Conservation (phyloP, 352 stramenopile species). For the Phytophthora sansomeana region DNA sequence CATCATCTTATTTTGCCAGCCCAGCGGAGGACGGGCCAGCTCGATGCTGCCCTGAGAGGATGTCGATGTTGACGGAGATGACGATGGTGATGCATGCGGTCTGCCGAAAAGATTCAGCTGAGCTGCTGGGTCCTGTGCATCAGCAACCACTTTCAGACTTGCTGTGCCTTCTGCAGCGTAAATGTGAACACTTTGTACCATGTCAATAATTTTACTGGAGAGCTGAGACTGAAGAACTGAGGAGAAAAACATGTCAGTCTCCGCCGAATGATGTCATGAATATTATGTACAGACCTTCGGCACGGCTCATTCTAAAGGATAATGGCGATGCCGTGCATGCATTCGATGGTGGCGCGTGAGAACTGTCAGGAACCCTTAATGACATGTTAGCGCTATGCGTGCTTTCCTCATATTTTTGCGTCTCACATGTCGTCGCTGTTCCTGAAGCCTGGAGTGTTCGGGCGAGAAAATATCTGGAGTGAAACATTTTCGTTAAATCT, state of each 20-base stretch:
- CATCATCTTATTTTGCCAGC: slow-evolving; percentile 52
- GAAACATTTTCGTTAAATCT: slow-evolving; percentile 3
- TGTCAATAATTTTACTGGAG: slow-evolving; percentile 9
- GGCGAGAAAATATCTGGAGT: slow-evolving; percentile 17
- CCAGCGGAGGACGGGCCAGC: slow-evolving; percentile 41
- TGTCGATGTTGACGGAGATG: slow-evolving; percentile 38
- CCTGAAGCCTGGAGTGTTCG: slow-evolving; percentile 3
- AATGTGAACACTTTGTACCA: not conserved
- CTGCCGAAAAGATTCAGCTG: slow-evolving; percentile 11
- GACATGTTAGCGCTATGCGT: slow-evolving; percentile 9
- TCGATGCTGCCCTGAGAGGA: slow-evolving; percentile 56
- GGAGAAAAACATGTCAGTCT: not conserved
- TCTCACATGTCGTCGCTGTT: slow-evolving; percentile 19
- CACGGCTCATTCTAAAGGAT: slow-evolving; percentile 44
- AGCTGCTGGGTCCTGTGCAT: slow-evolving; percentile 2
- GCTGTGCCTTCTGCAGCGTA: not conserved
- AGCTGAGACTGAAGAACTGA: slow-evolving; percentile 41
- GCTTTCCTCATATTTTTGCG: not conserved
- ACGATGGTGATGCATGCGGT: slow-evolving; percentile 3
- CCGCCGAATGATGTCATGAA: not conserved
- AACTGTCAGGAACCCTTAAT: slow-evolving; percentile 5
- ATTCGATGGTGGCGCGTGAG: slow-evolving; percentile 9
- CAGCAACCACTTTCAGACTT: slow-evolving; percentile 5
- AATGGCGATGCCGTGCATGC: slow-evolving; percentile 24
- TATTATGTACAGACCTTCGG: slow-evolving; percentile 32